Evolutionary conservation across 306 rosid genomes (phyloP), one percentile per base, ranked within the genome.

Genomic region (Lathyrus tuberosus): DNA sequence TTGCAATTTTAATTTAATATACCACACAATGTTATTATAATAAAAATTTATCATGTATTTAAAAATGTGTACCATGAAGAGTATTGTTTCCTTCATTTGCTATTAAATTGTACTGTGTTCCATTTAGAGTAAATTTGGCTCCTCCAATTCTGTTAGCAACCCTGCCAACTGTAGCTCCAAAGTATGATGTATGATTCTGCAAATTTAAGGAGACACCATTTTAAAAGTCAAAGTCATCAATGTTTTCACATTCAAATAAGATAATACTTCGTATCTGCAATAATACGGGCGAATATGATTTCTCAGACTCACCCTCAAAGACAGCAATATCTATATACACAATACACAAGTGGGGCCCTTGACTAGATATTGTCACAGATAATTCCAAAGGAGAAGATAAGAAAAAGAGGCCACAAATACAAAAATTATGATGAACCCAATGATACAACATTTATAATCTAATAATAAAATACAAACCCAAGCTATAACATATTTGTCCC

Each of bases 71-170:
- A 93, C 97, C 98, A 76, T 90, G 98, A 67, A 93, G 88, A 13
- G 81, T 78, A 48, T 86, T 90, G 63, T 90, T 90, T 63, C 88
- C 89, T 28, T 79, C 88, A 73, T 93, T 93, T 30, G 93, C 84
- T 73, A 81, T 74, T 69, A 93, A 54, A 76, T 85, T 90, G 79
- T 86, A 90, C 17, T 69, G 85, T 20, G 52, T 80, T 69, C 98
- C 90, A n/a, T 90, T 65, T 35, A 86, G 67, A 48, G 77, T 86
- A 74, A 93, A 93, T 53, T 84, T 85, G 15, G 98, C 97, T 11
- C 96, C 91, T 10, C 90, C 93, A 15, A 90, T 85, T 81, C 97
- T 82, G 73, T 88, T 90, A 2, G 97, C 98, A 67, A 90, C 87
- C 46, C 98, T 56, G 28, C 97, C 98, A 17, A 93, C 91, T 16